Percentiles rank a stretch among this genome's conserved stretches.
phyloP scores from a whole-genome alignment of 306 rosid species.

The Pyrus communis region DNA sequence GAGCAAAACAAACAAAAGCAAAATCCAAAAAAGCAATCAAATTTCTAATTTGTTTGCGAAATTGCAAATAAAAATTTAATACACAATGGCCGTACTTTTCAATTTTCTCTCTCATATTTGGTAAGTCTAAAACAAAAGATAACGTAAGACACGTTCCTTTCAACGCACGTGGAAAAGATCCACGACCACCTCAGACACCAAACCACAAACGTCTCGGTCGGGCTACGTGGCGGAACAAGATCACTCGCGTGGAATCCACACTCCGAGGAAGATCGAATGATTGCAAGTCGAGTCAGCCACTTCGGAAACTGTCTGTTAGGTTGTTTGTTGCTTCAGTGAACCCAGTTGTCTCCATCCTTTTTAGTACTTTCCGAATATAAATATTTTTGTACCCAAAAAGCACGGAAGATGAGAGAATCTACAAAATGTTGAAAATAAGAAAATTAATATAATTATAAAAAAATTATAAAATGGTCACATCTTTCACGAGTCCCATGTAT shows the following conservation, averaged over 20 bases:
- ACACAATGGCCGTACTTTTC: not conserved
- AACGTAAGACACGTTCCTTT: not conserved
- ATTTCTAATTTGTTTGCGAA: not conserved
- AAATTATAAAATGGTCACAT: not conserved
- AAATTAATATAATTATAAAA: not conserved
- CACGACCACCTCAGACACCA: not conserved
- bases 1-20: not conserved
- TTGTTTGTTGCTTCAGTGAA: slow-evolving; percentile 28
- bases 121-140: not conserved
- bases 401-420: slow-evolving; percentile 43
- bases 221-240: not conserved
- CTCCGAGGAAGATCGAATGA: not conserved
- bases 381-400: slow-evolving; percentile 28
- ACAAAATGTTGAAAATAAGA: slow-evolving; percentile 19
- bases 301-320: slow-evolving; percentile 25
- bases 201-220: not conserved
- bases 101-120: not conserved
- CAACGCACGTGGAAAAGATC: not conserved
- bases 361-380: slow-evolving; percentile 23
- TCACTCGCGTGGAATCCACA: slow-evolving; percentile 11
- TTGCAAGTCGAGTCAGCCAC: slow-evolving; percentile 6
- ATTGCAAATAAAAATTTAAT: slow-evolving; percentile 4
- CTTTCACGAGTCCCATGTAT: not conserved
- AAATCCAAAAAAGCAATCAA: not conserved
- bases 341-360: slow-evolving; percentile 30